Evolutionary conservation across 1,284 basidiomycete genomes (phyloP).

Genomic region (Sanghuangporus weigelae): DNA sequence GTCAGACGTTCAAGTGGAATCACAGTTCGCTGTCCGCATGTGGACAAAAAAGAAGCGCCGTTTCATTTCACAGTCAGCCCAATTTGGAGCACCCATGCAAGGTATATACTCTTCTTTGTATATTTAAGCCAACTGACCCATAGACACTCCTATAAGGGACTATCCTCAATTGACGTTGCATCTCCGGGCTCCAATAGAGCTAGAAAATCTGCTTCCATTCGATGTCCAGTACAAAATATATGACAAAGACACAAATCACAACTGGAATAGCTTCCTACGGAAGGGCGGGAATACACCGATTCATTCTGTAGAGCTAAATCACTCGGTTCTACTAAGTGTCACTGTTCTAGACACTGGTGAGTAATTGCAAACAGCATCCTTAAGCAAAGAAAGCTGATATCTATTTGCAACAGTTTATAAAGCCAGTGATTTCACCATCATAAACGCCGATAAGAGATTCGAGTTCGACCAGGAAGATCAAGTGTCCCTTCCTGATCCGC

Average conservation of each 20-base stretch:
- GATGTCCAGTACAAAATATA: slow-evolving; percentile 96
- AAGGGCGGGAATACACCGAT: slow-evolving; percentile 96
- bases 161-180: slow-evolving; percentile 84
- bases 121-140: neutral
- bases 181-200: slow-evolving; percentile 91
- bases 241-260: slow-evolving; percentile 91
- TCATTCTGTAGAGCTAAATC: slow-evolving; percentile 93
- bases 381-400: neutral
- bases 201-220: slow-evolving; percentile 96
- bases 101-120: slow-evolving; percentile 32
- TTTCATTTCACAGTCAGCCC: slow-evolving; percentile 97
- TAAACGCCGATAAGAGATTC: slow-evolving; percentile 90
- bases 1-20: neutral
- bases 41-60: slow-evolving; percentile 78
- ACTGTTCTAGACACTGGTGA: slow-evolving; percentile 86
- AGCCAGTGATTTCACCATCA: slow-evolving; percentile 97
- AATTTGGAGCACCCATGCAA: slow-evolving; percentile 51
- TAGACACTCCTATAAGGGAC: slow-evolving; percentile 41
- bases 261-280: slow-evolving; percentile 89
- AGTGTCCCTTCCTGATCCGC: slow-evolving; percentile 71
- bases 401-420: slow-evolving; percentile 64
- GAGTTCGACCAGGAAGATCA: slow-evolving; percentile 83
- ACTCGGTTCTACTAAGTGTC: slow-evolving; percentile 90
- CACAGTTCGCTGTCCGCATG: slow-evolving; percentile 84
- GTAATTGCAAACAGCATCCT: slow-evolving; percentile 15